Conservation (phyloP, 495 filamentous ascomycete genomes). For the Talaromyces wortmannii region DNA sequence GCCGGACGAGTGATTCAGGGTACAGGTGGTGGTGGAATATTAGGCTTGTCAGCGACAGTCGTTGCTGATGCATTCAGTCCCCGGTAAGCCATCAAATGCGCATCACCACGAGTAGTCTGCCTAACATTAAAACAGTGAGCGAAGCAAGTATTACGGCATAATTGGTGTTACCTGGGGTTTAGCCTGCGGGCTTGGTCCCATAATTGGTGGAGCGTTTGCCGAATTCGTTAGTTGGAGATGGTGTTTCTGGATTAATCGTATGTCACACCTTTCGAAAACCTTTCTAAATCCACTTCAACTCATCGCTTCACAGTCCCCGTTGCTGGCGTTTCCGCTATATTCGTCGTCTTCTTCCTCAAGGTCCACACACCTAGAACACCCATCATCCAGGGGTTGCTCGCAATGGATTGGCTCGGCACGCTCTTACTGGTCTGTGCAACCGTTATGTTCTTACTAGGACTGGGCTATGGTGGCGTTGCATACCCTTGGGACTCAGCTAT, state of each 20-base stretch:
- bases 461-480: constrained; percentile 61
- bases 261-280: constrained; percentile 1
- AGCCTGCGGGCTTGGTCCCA: constrained; percentile 64
- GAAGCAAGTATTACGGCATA: constrained; percentile 54
- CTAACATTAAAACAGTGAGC: constrained; percentile 33
- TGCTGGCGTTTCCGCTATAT: constrained; percentile 50
- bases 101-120: background rate
- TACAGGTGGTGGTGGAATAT: constrained; percentile 73
- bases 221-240: constrained; percentile 24
- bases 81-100: constrained; percentile 23
- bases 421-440: constrained; percentile 57
- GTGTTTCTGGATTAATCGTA: constrained; percentile 17
- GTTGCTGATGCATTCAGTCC: constrained; percentile 77
- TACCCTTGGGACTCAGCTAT: constrained; percentile 59
- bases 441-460: constrained; percentile 63
- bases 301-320: constrained; percentile 43
- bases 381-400: constrained; percentile 55
- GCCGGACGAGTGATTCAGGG: constrained; percentile 73
- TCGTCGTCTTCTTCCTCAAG: constrained; percentile 60
- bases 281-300: background rate
- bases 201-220: constrained; percentile 72
- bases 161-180: constrained; percentile 72
- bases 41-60: constrained; percentile 73
- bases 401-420: constrained; percentile 65
- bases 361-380: constrained; percentile 65